Evolutionary conservation across 495 filamentous ascomycete genomes (phyloP).

Genomic region (Cercophora newfieldiana): DNA sequence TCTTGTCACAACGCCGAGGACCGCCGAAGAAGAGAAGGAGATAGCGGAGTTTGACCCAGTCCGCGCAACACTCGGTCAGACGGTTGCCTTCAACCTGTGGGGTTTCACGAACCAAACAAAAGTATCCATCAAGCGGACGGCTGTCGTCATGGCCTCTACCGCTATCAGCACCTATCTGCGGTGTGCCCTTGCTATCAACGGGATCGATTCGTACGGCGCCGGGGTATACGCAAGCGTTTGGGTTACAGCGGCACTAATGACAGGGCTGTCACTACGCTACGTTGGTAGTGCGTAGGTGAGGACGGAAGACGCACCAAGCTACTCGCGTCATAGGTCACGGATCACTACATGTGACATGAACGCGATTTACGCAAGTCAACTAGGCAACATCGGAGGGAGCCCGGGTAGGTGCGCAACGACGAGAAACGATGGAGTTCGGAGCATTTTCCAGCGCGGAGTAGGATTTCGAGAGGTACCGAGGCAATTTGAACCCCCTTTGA

Average conservation of each 20-base stretch:
- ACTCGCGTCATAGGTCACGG: not conserved
- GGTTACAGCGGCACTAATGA: slow-evolving; percentile 59
- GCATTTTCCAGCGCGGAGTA: not conserved
- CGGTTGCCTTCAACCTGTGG: slow-evolving; percentile 61
- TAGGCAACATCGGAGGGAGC: not conserved
- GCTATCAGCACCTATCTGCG: slow-evolving; percentile 66
- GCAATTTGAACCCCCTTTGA: no score
- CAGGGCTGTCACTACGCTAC: slow-evolving; percentile 55
- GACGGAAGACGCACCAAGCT: not conserved
- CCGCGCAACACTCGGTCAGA: slow-evolving; percentile 58
- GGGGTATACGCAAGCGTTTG: slow-evolving; percentile 69
- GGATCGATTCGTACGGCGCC: slow-evolving; percentile 67
- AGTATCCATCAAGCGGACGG: slow-evolving; percentile 63
- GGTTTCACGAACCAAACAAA: slow-evolving; percentile 62
- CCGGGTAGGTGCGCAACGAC: not conserved
- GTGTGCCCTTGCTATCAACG: slow-evolving; percentile 60
- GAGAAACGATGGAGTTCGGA: not conserved
- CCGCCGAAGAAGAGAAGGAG: slow-evolving; percentile 36
- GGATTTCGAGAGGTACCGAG: not conserved
- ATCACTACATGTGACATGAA: not conserved
- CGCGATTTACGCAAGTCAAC: not conserved
- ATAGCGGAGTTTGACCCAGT: slow-evolving; percentile 51
- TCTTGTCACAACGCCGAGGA: slow-evolving; percentile 51
- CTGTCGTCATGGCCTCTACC: slow-evolving; percentile 56
- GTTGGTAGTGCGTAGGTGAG: slow-evolving; percentile 29